Evolutionary conservation across 176 grass and related monocot species (phyloP).

Genomic region (Phragmites australis): DNA sequence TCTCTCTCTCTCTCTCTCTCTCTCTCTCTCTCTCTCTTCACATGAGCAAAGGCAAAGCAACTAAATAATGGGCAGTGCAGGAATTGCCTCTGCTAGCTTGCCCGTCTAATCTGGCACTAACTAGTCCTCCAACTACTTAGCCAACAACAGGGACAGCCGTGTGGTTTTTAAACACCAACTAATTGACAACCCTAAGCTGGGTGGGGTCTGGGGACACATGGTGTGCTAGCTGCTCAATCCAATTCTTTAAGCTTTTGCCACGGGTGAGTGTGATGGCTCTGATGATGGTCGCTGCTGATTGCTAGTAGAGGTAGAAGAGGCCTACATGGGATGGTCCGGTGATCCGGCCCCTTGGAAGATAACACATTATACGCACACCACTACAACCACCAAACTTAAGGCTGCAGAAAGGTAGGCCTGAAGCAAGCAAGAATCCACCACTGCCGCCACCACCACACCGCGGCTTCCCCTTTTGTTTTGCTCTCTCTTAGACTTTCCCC

Average conservation of each 20-base stretch:
- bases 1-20: neutral
- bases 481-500: conserved; percentile 50
- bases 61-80: conserved; percentile 51
- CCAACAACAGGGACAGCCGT: conserved; percentile 35
- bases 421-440: conserved; percentile 74
- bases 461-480: conserved; percentile 48
- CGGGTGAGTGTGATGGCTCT: conserved; percentile 25
- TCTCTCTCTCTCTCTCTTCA: conserved; percentile 18
- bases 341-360: conserved; percentile 47
- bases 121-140: conserved; percentile 51
- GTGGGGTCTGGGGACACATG: conserved; percentile 42
- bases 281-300: conserved; percentile 42
- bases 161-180: neutral
- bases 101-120: conserved; percentile 55
- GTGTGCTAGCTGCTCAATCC: conserved; percentile 36
- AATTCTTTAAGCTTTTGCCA: conserved; percentile 50
- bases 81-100: conserved; percentile 26
- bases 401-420: conserved; percentile 70
- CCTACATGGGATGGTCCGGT: conserved; percentile 26
- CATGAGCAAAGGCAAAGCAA: conserved; percentile 50
- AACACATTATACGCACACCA: conserved; percentile 54
- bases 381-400: conserved; percentile 96
- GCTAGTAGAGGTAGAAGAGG: neutral
- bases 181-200: conserved; percentile 32
- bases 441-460: neutral